Evolutionary conservation across 257 asterid species (phyloP).

Genomic region (Echium plantagineum): DNA sequence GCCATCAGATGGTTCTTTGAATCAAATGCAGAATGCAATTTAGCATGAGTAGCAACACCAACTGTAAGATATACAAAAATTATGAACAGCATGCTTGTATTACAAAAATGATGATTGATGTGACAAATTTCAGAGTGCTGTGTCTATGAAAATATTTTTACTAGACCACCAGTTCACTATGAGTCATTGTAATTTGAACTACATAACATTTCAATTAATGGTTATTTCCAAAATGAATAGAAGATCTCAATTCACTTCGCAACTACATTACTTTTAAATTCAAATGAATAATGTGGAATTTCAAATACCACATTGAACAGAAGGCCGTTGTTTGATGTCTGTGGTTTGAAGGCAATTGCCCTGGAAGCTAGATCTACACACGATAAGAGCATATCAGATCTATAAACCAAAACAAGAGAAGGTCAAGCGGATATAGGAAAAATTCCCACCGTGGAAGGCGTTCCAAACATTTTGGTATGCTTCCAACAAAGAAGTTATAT

Average conservation of each 20-base stretch:
- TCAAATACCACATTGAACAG: slow-evolving; percentile 53
- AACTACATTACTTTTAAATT: too few relatives aligned
- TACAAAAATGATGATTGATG: not conserved
- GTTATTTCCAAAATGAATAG: too few relatives aligned
- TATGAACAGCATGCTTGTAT: not conserved
- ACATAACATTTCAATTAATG: too few relatives aligned
- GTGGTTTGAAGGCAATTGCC: slow-evolving; percentile 69
- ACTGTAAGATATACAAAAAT: slow-evolving; percentile 20
- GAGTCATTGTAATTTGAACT: too few relatives aligned
- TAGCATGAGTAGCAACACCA: slow-evolving; percentile 24
- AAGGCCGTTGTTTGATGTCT: slow-evolving; percentile 54
- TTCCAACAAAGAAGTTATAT: slow-evolving; percentile 64
- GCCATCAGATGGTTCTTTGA: slow-evolving; percentile 35
- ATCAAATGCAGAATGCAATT: slow-evolving; percentile 27
- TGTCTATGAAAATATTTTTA: too few relatives aligned
- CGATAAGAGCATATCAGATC: not conserved
- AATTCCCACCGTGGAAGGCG: slow-evolving; percentile 41
- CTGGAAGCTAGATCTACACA: slow-evolving; percentile 51
- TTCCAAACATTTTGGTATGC: slow-evolving; percentile 67
- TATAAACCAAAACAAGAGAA: slow-evolving; percentile 7
- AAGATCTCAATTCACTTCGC: too few relatives aligned
- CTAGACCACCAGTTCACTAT: too few relatives aligned
- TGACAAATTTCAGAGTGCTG: not conserved
- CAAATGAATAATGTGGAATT: not conserved
- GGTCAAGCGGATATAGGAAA: not conserved